Evolutionary conservation across 2,329 filamentous ascomycete species (phyloP).

Genomic region (Aspergillus persii): DNA sequence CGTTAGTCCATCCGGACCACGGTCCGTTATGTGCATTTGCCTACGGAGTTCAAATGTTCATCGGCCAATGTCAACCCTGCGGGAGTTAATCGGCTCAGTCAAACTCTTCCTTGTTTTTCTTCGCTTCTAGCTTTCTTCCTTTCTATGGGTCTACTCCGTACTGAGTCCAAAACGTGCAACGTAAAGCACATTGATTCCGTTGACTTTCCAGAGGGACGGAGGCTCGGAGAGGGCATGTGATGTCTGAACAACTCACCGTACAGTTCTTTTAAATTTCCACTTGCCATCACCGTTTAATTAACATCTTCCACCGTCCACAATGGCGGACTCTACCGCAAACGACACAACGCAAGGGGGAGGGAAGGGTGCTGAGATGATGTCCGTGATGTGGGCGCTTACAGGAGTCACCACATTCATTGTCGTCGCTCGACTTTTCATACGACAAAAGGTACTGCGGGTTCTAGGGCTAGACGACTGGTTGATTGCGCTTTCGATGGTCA

Average conservation of each 20-base stretch:
- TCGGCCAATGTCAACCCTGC: background rate
- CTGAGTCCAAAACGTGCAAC: background rate
- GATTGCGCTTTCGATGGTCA: conserved; percentile 32
- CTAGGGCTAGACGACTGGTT: conserved; percentile 38
- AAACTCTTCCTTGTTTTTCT: background rate
- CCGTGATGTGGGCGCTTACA: conserved; percentile 30
- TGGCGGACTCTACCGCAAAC: background rate
- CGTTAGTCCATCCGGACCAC: background rate
- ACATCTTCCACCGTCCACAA: background rate
- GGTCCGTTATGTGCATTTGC: background rate
- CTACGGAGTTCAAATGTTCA: background rate
- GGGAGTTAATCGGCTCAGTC: background rate
- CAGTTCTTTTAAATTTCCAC: background rate
- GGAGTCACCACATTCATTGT: conserved; percentile 30
- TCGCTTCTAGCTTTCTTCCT: background rate
- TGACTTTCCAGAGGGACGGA: background rate
- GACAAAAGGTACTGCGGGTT: conserved; percentile 26
- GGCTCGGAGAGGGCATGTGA: background rate
- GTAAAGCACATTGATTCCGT: background rate
- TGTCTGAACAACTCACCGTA: background rate
- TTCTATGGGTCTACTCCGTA: background rate
- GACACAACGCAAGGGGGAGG: conserved; percentile 7
- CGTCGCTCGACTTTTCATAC: conserved; percentile 30
- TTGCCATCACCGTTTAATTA: background rate
- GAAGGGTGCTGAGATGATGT: conserved; percentile 33